Percentiles rank a stretch among this genome's conserved stretches.
phyloP scores from a whole-genome alignment of 805 yeast species.

The Kodamaea lidongshanica region DNA sequence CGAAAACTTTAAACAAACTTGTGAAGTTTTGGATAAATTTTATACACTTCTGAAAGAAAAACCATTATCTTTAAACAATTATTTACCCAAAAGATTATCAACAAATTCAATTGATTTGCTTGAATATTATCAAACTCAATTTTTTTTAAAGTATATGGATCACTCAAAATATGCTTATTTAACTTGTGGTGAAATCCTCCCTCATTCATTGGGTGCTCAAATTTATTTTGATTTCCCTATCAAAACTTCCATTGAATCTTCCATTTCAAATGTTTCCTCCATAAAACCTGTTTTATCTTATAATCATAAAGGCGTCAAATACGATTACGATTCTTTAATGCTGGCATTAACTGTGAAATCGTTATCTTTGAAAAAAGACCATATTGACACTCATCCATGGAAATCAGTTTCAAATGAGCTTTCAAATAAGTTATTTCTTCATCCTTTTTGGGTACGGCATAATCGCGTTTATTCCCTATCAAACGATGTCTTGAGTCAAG shows the following conservation, averaged over 20 bases:
- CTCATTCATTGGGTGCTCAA: slow-evolving; percentile 3
- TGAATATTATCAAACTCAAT: slow-evolving; percentile 5
- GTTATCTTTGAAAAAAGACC: slow-evolving; percentile 1
- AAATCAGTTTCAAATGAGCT: slow-evolving; percentile 2
- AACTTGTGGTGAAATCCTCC: not conserved
- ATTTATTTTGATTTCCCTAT: slow-evolving; percentile 3
- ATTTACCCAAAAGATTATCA: not conserved
- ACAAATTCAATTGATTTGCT: slow-evolving; percentile 1
- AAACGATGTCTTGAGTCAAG: slow-evolving; percentile 2
- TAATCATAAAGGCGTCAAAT: not conserved
- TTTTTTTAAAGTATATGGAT: slow-evolving; percentile 4
- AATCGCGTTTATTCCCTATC: slow-evolving; percentile 7
- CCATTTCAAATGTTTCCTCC: slow-evolving; percentile 1
- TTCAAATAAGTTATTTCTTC: slow-evolving; percentile 7
- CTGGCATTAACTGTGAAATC: slow-evolving; percentile 4
- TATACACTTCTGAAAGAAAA: not conserved
- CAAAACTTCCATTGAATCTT: slow-evolving; percentile 4
- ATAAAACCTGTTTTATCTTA: slow-evolving; percentile 3
- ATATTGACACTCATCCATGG: slow-evolving; percentile 1
- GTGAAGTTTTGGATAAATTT: slow-evolving; percentile 1
- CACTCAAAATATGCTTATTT: slow-evolving; percentile 2
- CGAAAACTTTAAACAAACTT: slow-evolving; percentile 1
- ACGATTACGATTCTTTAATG: not conserved
- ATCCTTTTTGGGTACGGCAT: slow-evolving; percentile 5
- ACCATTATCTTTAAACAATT: slow-evolving; percentile 1